Evolutionary conservation across 2,329 filamentous ascomycete genomes (phyloP), one percentile per base, ranked within the genome.

Genomic region (Sporothrix dimorphospora): DNA sequence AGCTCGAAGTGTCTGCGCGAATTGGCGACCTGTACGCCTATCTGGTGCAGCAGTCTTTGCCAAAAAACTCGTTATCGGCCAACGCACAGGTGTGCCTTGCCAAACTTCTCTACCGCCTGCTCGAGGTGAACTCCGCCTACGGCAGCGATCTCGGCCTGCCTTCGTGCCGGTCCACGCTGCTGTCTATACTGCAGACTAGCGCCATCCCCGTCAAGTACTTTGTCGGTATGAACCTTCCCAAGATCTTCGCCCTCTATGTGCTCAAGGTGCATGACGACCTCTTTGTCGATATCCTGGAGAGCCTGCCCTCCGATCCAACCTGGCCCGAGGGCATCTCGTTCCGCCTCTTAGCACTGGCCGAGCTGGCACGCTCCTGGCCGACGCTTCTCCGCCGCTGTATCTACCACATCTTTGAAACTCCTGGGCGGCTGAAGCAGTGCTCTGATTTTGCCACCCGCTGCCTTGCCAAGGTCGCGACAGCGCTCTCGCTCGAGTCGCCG

Each of bases 371-470:
- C 40, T 83, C 85, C 68, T 98, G 95, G 93, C 90, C 94, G 73
- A 97, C 94, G 0, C 85, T 98, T 24, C 85, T 98, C 57, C 91
- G 94, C 69, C 90, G 92, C 75, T 94, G 94, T 75, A 92, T 97
- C 21, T 99, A 98, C 79, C 92, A 96, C 79, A 94, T 98, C 27
- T 97, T 98, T 76, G 96, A 98, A 79, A 94, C 92, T 0, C 92
- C 94, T 1, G 93, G 92, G 1, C 89, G 90, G 72, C 88, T 97
- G 16, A 81, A 86, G 3, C 81, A 83, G 12, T 91, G 92, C 7
- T 84, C 86, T 24, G 83, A 85, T 24, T 92, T 98, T 81, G 94
- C 95, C 0, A 88, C 87, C 71, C 87, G 87, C 69, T 97, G 93
- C 76, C 84, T 98, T 57, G 79, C 81, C 4, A 84, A 87, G 14